Evolutionary conservation across 805 yeast species (phyloP).

Genomic region (Yamadazyma philogaea): DNA sequence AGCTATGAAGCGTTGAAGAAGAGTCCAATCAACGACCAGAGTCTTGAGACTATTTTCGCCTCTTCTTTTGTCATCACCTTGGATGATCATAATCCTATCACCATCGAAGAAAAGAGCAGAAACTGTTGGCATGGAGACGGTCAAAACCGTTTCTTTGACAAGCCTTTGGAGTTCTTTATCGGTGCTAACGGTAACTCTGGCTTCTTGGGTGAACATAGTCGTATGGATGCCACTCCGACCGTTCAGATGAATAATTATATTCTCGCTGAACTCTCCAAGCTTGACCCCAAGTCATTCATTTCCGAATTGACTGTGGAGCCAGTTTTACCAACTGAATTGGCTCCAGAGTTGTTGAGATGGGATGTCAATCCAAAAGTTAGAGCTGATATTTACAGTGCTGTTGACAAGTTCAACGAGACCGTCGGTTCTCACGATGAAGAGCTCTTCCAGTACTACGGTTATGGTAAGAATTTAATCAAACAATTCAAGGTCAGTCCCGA

Average conservation of each 20-base stretch:
- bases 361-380: constrained; percentile 54
- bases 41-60: constrained; percentile 66
- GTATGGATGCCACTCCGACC: constrained; percentile 98
- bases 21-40: constrained; percentile 58
- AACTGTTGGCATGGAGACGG: constrained; percentile 97
- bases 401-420: constrained; percentile 52
- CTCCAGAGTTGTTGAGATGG: constrained; percentile 42
- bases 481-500: constrained; percentile 86
- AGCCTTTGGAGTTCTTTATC: constrained; percentile 82
- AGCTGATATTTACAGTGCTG: constrained; percentile 53
- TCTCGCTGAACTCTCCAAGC: constrained; percentile 50
- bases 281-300: constrained; percentile 36
- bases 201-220: constrained; percentile 93
- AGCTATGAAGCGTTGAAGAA: constrained; percentile 56
- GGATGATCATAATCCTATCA: constrained; percentile 68
- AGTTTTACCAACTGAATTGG: constrained; percentile 8
- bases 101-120: constrained; percentile 79
- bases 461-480: constrained; percentile 85
- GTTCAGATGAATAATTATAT: constrained; percentile 79
- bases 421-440: constrained; percentile 67
- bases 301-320: constrained; percentile 22
- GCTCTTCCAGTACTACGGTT: constrained; percentile 76
- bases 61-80: constrained; percentile 79
- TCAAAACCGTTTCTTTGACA: constrained; percentile 84
- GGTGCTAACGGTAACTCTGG: constrained; percentile 85